Conservation (phyloP, 495 filamentous ascomycete species). For the Penicillium odoratum region DNA sequence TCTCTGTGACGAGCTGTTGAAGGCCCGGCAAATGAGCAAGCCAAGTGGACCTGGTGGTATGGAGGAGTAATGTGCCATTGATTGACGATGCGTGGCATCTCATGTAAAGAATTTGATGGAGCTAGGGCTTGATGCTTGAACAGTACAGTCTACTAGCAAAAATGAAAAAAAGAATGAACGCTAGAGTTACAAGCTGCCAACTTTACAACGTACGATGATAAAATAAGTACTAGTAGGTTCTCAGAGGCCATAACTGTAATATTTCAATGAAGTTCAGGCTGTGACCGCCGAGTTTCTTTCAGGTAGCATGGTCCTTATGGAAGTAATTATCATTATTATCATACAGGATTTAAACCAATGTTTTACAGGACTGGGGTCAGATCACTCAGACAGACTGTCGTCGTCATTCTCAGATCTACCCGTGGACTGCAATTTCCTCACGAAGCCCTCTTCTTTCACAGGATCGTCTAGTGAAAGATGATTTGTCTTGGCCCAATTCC, state of each 20-base stretch:
- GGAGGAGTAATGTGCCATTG: slow-evolving; percentile 44
- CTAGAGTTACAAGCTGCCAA: slow-evolving; percentile 18
- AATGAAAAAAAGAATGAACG: slow-evolving; percentile 27
- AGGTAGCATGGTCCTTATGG: not conserved
- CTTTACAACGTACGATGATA: not conserved
- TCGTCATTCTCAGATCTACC: slow-evolving; percentile 13
- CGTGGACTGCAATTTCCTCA: slow-evolving; percentile 33
- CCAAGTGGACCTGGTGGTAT: slow-evolving; percentile 43
- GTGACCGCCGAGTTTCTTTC: too few relatives aligned
- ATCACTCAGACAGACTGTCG: slow-evolving; percentile 7
- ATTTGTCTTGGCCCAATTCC: slow-evolving; percentile 45
- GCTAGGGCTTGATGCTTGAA: slow-evolving; percentile 16
- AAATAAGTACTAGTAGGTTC: too few relatives aligned
- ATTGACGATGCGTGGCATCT: slow-evolving; percentile 22
- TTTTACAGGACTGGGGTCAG: not conserved
- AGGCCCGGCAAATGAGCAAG: slow-evolving; percentile 89
- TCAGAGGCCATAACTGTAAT: too few relatives aligned
- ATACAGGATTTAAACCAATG: not conserved
- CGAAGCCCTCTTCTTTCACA: slow-evolving; percentile 49
- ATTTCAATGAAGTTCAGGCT: too few relatives aligned
- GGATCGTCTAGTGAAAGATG: slow-evolving; percentile 47
- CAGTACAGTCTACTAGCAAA: slow-evolving; percentile 25
- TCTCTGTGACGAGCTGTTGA: slow-evolving; percentile 94
- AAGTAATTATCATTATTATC: slow-evolving; percentile 2
- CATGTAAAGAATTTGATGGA: slow-evolving; percentile 33